Base-by-base conservation (phyloP, 352 stramenopile genomes). In the Saprolegnia parasitica region DNA sequence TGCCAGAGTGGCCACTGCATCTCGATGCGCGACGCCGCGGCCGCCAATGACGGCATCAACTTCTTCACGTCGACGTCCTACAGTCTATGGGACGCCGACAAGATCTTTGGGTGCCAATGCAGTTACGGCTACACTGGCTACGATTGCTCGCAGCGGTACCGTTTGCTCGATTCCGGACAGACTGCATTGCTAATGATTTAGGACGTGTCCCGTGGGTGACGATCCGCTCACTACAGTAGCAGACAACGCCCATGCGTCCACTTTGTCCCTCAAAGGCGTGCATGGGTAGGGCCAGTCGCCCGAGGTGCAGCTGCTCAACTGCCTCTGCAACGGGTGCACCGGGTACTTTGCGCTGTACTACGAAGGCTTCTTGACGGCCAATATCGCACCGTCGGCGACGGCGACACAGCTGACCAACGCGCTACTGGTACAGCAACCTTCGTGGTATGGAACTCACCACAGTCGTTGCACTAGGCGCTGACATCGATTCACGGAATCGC, bases 91-190 rank as follows among this genome's bases (percentile, higher is more conserved):
- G 85, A 93, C 62, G 81, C 83, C 52, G 79, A 93, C 71, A 90
- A 90, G 71, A 83, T 89, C 63, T 86, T 81, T 65, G 85, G 85
- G 5, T 91, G 85, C 72, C 81, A 90, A 60, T 93, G 85, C 57
- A 83, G 91, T 55, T 77, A 83, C 49, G 85, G 81, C 29, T 88
- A 80, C 71, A 73, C 71, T 6, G 83, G 83, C 49, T 80, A 80
- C 24, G 85, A 91, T 74, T 93, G 84, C 65, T 84, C 79, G 9
- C 74, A 77, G 42, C 82, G 82, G 58, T 67, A 56, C 40, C 13
- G 3, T n/a, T 35, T 35, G 29, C 29, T 35, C 29, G 5, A 35
- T 35, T 35, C 29, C 29, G 29, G 10, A 49, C 11, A 1, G 42
- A n/a, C 10, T 2, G 13, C 42, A 49, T n/a, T 49, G 13, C 11